Base-by-base conservation (phyloP, 2,329 filamentous ascomycete species). In the Cadophora sp. region DNA sequence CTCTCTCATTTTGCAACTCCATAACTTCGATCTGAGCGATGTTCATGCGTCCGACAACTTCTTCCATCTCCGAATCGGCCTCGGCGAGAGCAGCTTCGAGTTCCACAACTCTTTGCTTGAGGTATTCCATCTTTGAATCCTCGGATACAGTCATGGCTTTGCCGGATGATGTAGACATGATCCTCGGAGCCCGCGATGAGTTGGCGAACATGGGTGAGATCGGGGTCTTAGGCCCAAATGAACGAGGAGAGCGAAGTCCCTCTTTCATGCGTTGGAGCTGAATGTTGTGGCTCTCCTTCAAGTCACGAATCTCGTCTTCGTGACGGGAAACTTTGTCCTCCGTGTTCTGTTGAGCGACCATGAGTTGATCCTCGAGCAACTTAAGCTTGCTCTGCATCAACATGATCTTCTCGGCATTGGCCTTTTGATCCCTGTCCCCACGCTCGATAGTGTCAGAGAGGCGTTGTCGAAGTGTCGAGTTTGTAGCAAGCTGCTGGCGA, bases 281-380 rank as follows among this genome's bases (percentile, higher is more conserved):
- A 20, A 84, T 83, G 76, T 87, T 93, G 75, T 96, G 89, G 67
- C 88, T 91, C 65, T 96, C 93, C 72, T 91, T 90, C 64, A 98
- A 81, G 24, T 85, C 83, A 20, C 87, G 82, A 45, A 97, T 86
- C 79, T 97, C 94, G 45, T 96, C 93, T 78, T 98, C 96, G 76
- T 97, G 94, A 59, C 89, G 89, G 51, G 87, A 82, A 66, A 98
- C 88, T 47, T 90, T 89, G 59, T 95, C 94, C 77, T 99, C 96
- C 0, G 93, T 95, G 22, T 91, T 87, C 65, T 93, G 90, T 78
- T 98, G 95, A 1, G 95, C 93, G 22, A 87, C 81, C 63, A 96
- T 84, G 24, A 99, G 87, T 73, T 91, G 88, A 68, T 98, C 94
- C 77, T 98, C 96, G 60, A 97, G 87, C 18, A 83, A 80, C 74